These are phyloP conservation scores for Talaromyces sp. DNA, from an alignment of 2,329 filamentous ascomycete species.

Conservation along the genomic window DNA sequence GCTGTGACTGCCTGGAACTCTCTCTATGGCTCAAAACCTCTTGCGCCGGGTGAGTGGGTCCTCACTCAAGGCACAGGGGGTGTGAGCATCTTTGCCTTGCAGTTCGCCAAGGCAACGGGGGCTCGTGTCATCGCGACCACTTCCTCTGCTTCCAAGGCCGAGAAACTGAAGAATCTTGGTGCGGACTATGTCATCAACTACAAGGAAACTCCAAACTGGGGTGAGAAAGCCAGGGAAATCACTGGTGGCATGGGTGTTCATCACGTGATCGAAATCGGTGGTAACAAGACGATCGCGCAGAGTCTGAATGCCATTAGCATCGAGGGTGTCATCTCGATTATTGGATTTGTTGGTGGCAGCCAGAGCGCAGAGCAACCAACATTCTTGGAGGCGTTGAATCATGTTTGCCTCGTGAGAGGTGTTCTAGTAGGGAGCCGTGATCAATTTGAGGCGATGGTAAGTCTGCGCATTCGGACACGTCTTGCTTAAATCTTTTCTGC, in stretches of 20 bases:
- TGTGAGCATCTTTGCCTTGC: conserved; percentile 56
- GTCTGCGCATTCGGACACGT: too few relatives aligned
- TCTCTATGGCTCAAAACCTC: conserved; percentile 47
- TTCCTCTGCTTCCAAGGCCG: conserved; percentile 47
- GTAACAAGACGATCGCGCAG: conserved; percentile 53
- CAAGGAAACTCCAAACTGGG: conserved; percentile 55
- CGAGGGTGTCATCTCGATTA: conserved; percentile 55
- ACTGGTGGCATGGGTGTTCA: conserved; percentile 56
- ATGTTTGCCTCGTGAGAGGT: conserved; percentile 55
- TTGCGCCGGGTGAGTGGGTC: conserved; percentile 56
- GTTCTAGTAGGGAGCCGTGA: conserved; percentile 55
- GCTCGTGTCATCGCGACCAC: conserved; percentile 59
- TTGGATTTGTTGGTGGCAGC: conserved; percentile 54
- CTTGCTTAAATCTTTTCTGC: too few relatives aligned
- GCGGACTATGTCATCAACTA: conserved; percentile 62
- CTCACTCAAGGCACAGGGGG: conserved; percentile 61
- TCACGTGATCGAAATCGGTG: conserved; percentile 63
- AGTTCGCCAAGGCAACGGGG: conserved; percentile 51
- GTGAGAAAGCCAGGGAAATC: conserved; percentile 52
- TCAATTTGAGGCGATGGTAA: conserved; percentile 56
- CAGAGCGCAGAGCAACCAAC: conserved; percentile 28
- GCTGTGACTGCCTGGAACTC: conserved; percentile 53
- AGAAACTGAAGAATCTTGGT: conserved; percentile 55
- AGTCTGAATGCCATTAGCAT: conserved; percentile 53
- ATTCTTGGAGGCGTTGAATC: conserved; percentile 51